Percentiles rank a stretch among this genome's conserved stretches.
These are phyloP conservation scores for Chaetothyriales sp. DNA, from an alignment of 2,329 filamentous ascomycete species.

Conservation along the genomic window DNA sequence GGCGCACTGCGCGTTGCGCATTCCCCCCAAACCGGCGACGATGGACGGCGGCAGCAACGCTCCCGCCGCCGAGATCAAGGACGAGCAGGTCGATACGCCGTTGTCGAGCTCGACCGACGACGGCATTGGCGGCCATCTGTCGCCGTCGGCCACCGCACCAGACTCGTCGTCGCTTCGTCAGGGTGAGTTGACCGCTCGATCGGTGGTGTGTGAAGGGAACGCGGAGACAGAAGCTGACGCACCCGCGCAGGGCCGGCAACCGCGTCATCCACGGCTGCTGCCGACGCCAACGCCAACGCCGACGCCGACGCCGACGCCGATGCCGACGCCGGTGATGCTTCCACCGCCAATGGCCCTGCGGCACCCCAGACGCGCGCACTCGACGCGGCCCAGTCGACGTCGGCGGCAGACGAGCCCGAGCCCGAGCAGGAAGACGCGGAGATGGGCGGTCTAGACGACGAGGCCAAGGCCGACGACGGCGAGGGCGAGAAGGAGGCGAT, in stretches of 20 bases:
- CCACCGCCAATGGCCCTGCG: neutral
- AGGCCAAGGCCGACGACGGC: constrained; percentile 27
- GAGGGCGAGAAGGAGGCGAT: constrained; percentile 28
- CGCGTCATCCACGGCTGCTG: neutral
- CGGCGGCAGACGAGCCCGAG: constrained; percentile 48
- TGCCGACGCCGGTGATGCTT: neutral
- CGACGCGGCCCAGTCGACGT: constrained; percentile 34
- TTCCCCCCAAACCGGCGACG: neutral
- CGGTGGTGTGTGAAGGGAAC: neutral
- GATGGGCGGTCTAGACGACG: constrained; percentile 53
- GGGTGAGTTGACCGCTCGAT: neutral
- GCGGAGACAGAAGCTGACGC: neutral
- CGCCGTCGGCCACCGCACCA: too few relatives aligned
- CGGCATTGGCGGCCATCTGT: neutral
- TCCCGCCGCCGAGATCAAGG: neutral
- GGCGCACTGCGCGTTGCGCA: neutral
- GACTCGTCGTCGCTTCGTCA: neutral
- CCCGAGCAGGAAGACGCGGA: constrained; percentile 57
- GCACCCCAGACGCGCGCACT: neutral
- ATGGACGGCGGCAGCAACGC: neutral
- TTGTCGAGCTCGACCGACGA: neutral
- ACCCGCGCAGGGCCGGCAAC: neutral
- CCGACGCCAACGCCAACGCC: neutral
- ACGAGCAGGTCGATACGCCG: neutral
- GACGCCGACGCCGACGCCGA: too few relatives aligned